phyloP scores from a whole-genome alignment of 2,329 filamentous ascomycete genomes.

The Allantophomopsis cytisporea region DNA sequence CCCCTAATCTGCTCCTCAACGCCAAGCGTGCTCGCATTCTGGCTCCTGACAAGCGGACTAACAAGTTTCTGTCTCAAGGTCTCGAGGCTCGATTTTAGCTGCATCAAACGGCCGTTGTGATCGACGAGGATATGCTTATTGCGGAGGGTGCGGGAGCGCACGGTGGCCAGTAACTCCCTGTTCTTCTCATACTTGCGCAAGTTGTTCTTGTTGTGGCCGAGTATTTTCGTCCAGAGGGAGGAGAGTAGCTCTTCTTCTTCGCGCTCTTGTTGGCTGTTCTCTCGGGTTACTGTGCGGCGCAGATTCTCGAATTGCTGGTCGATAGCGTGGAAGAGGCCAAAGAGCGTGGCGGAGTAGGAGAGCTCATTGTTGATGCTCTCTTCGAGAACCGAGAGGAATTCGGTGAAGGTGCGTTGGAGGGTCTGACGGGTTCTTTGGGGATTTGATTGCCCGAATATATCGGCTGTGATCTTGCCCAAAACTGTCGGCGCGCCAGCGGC shows the following conservation, averaged over 20 bases:
- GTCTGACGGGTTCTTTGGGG: slow-evolving; percentile 70
- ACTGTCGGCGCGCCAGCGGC: slow-evolving; percentile 45
- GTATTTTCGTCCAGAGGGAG: slow-evolving; percentile 72
- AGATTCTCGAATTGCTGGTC: slow-evolving; percentile 85
- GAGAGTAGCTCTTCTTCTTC: slow-evolving; percentile 70
- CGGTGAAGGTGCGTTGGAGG: slow-evolving; percentile 75
- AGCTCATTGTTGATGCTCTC: slow-evolving; percentile 80
- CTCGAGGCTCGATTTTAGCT: slow-evolving; percentile 77
- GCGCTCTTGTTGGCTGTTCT: slow-evolving; percentile 69
- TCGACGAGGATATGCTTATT: slow-evolving; percentile 81
- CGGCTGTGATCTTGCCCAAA: slow-evolving; percentile 54
- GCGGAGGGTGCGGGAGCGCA: slow-evolving; percentile 69
- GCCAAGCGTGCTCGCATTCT: slow-evolving; percentile 53
- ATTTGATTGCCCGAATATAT: slow-evolving; percentile 66
- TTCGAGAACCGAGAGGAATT: slow-evolving; percentile 78
- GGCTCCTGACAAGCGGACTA: slow-evolving; percentile 64
- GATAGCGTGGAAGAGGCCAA: slow-evolving; percentile 82
- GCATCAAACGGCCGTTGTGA: slow-evolving; percentile 73
- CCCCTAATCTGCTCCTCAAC: slow-evolving; percentile 80
- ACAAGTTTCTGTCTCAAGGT: slow-evolving; percentile 73
- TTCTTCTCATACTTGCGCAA: slow-evolving; percentile 92
- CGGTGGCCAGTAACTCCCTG: slow-evolving; percentile 60
- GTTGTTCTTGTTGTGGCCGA: slow-evolving; percentile 60
- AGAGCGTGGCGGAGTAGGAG: slow-evolving; percentile 65
- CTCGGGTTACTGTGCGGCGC: slow-evolving; percentile 71